Evolutionary conservation across 2,329 filamentous ascomycete genomes (phyloP).

Genomic region (Beauveria sp.): DNA sequence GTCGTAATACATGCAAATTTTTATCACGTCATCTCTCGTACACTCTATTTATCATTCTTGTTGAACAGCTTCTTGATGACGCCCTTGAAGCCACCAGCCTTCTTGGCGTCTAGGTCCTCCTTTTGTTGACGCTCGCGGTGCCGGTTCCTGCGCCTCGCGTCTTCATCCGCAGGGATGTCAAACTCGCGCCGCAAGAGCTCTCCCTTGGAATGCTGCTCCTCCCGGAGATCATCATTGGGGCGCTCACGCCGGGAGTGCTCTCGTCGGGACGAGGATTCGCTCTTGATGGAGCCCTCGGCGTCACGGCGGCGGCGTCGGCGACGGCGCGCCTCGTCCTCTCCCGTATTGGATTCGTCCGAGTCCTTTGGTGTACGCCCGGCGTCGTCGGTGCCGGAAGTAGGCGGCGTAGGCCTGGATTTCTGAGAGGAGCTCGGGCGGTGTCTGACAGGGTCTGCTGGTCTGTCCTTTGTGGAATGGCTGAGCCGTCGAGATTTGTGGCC

Average conservation of each 20-base stretch:
- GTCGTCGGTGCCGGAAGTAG: slow-evolving; percentile 1
- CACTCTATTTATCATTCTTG: slow-evolving; percentile 14
- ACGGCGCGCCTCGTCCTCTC: slow-evolving; percentile 8
- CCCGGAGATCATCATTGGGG: neutral
- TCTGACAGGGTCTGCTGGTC: slow-evolving; percentile 14
- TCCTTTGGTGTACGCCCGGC: neutral
- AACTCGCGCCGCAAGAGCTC: neutral
- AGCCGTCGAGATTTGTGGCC: slow-evolving; percentile 31
- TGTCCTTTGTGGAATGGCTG: slow-evolving; percentile 30
- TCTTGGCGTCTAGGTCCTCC: slow-evolving; percentile 22
- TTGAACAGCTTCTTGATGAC: slow-evolving; percentile 25
- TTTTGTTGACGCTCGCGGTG: slow-evolving; percentile 25
- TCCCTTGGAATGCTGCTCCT: neutral
- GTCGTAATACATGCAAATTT: slow-evolving; percentile 6
- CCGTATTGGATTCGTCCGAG: neutral
- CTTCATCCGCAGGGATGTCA: slow-evolving; percentile 1
- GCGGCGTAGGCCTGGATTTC: neutral
- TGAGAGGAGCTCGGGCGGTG: neutral
- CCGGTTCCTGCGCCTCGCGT: slow-evolving; percentile 27
- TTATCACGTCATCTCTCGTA: slow-evolving; percentile 10
- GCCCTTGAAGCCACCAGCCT: slow-evolving; percentile 22
- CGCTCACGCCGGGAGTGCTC: neutral
- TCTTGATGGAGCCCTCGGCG: neutral
- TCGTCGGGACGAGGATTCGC: neutral
- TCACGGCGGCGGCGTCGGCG: slow-evolving; percentile 5